Conservation (phyloP, 2,329 filamentous ascomycete genomes). For the Phaeoacremonium minimum region DNA sequence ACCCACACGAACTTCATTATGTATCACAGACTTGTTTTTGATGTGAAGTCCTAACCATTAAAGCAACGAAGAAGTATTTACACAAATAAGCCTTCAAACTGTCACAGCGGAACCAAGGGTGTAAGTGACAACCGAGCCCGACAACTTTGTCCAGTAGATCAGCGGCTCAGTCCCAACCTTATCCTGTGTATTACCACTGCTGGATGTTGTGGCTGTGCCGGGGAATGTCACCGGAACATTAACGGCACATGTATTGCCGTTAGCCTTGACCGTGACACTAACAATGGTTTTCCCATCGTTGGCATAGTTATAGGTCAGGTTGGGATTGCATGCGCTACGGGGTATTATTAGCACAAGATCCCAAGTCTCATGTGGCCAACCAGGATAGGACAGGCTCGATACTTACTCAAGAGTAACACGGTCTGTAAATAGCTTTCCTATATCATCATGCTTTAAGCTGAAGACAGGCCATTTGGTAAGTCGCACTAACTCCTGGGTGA, state of each 20-base stretch:
- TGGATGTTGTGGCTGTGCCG: constrained; percentile 31
- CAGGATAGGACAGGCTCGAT: too few relatives aligned
- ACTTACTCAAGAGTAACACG: constrained; percentile 45
- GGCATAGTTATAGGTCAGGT: constrained; percentile 38
- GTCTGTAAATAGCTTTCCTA: constrained; percentile 44
- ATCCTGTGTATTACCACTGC: constrained; percentile 37
- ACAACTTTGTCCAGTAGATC: constrained; percentile 43
- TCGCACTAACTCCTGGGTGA: constrained; percentile 48
- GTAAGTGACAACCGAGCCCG: constrained; percentile 38
- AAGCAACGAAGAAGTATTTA: too few relatives aligned
- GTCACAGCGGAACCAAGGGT: constrained; percentile 13
- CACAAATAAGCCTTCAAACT: neutral
- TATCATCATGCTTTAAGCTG: constrained; percentile 52
- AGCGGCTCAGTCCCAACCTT: constrained; percentile 49
- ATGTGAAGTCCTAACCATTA: too few relatives aligned
- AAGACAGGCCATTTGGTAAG: constrained; percentile 45
- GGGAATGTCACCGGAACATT: constrained; percentile 53
- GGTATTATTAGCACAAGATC: too few relatives aligned
- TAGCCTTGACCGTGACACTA: constrained; percentile 43
- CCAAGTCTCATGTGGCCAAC: too few relatives aligned
- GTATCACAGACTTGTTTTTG: too few relatives aligned
- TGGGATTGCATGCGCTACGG: constrained; percentile 37
- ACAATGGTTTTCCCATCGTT: constrained; percentile 38
- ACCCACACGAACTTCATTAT: too few relatives aligned
- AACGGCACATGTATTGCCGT: constrained; percentile 42